These are phyloP conservation scores for Leishmania tropica DNA, from an alignment of 208 protist genomes.

Conservation along the genomic window DNA sequence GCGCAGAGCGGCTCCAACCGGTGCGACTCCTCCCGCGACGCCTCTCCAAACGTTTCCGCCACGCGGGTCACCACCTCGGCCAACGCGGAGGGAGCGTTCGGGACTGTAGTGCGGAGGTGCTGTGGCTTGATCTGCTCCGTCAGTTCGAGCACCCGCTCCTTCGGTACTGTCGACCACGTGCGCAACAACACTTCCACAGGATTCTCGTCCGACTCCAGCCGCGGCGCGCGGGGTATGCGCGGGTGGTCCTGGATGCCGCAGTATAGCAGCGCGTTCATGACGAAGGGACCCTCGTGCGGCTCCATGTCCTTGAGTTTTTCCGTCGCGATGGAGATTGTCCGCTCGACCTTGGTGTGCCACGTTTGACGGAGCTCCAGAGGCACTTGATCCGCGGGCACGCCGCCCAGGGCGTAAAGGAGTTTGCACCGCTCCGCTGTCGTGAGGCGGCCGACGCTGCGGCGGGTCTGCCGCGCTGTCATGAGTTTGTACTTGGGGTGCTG, in stretches of 20 bases:
- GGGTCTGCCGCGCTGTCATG: slow-evolving; percentile 65
- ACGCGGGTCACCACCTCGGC: slow-evolving; percentile 59
- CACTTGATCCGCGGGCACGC: slow-evolving; percentile 38
- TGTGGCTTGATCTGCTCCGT: slow-evolving; percentile 71
- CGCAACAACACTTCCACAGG: slow-evolving; percentile 79
- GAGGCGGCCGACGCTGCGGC: slow-evolving; percentile 50
- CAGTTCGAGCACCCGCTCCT: slow-evolving; percentile 78
- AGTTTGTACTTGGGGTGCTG: slow-evolving; percentile 82
- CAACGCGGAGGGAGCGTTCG: slow-evolving; percentile 41
- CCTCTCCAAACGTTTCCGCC: slow-evolving; percentile 46
- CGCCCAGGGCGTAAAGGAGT: slow-evolving; percentile 79
- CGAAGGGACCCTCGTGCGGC: slow-evolving; percentile 68
- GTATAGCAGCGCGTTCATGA: slow-evolving; percentile 78
- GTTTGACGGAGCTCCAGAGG: slow-evolving; percentile 44
- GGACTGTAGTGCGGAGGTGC: slow-evolving; percentile 45
- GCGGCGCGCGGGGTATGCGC: slow-evolving; percentile 56
- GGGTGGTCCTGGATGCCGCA: slow-evolving; percentile 73
- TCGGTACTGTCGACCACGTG: slow-evolving; percentile 69
- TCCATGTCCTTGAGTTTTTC: slow-evolving; percentile 69
- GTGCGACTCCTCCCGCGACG: slow-evolving; percentile 40
- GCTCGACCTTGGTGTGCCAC: slow-evolving; percentile 70
- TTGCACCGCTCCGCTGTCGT: slow-evolving; percentile 72
- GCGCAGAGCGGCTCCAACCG: slow-evolving; percentile 75
- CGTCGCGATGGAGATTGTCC: slow-evolving; percentile 45
- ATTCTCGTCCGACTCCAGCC: slow-evolving; percentile 46